Evolutionary conservation across 129 eudicot genomes (phyloP), one percentile per base, ranked within the genome.

Genomic region (Ambrosia artemisiifolia): DNA sequence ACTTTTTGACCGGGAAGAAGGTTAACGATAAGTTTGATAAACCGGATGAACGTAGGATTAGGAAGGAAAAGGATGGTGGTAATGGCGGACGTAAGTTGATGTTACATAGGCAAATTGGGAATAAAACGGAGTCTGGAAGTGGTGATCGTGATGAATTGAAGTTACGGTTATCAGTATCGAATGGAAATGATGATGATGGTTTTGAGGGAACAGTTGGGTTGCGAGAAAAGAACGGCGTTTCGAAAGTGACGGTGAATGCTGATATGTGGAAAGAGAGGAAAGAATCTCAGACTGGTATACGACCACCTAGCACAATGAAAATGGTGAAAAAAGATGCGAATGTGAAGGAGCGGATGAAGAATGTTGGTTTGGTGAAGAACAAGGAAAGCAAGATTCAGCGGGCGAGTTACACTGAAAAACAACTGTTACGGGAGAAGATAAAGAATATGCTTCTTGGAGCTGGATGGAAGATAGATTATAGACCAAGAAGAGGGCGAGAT

Each of bases 391-490:
- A 89, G 75, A 63, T 75, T n/a, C 85, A 87, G 81, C 92, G 95
- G 51, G 84, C 92, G 56, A 87, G 89, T 44, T 82, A 85, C 47
- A 92, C 96, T 5, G 98, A 92, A 71, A 92, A 92, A 78, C 98
- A 89, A 72, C 33, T 83, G 42, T 60, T 92, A 65, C 83, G 98
- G 16, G 98, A 92, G 48, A 81, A 84, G 79, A 92, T 92, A 42
- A 85, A 90, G 82, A 87, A 74, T 20, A 89, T 92, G 98, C 88
- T 92, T 46, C 33, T 92, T 42, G 79, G 70, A 69, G 95, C 92
- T 56, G 96, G 98, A n/a, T 92, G 98, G 98, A 89, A 80, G 10
- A 92, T 92, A 46, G 98, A 92, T 83, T 85, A 89, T 69, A 85
- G 98, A 81, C 96, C 96, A 62, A 81, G 96, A 81, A 71, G 88